Conservation (phyloP, 805 yeast genomes). For the Candida gorgasii region DNA sequence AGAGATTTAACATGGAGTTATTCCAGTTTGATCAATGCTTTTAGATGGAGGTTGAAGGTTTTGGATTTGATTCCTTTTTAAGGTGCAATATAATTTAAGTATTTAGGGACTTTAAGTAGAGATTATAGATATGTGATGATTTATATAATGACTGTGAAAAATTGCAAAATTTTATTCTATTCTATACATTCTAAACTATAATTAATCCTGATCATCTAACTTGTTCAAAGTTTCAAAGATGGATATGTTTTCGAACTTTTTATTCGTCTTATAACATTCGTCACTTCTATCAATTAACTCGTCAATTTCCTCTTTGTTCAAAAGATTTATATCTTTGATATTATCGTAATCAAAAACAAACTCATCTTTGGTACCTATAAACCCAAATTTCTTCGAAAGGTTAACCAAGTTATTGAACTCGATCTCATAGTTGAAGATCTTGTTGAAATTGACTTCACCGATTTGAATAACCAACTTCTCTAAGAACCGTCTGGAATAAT, state of each 20-base stretch:
- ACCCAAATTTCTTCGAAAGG: slow-evolving; percentile 20
- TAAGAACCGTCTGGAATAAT: slow-evolving; percentile 71
- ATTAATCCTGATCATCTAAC: slow-evolving; percentile 28
- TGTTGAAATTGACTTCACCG: slow-evolving; percentile 38
- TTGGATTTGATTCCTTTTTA: not conserved
- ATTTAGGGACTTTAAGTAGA: not conserved
- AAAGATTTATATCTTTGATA: slow-evolving; percentile 7
- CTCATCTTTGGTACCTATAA: slow-evolving; percentile 11
- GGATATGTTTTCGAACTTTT: slow-evolving; percentile 29
- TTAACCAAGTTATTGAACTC: slow-evolving; percentile 23
- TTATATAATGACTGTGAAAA: not conserved
- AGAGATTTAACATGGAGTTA: slow-evolving; percentile 88
- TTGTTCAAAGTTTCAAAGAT: slow-evolving; percentile 41
- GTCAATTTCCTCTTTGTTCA: slow-evolving; percentile 37
- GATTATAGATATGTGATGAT: slow-evolving; percentile 1
- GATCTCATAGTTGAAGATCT: slow-evolving; percentile 20
- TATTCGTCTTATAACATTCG: slow-evolving; percentile 26
- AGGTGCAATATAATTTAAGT: not conserved
- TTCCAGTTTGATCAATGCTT: slow-evolving; percentile 70
- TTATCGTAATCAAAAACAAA: slow-evolving; percentile 13
- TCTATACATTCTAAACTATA: not conserved
- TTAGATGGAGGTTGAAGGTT: slow-evolving; percentile 54
- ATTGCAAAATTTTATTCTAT: not conserved
- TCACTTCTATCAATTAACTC: slow-evolving; percentile 43
- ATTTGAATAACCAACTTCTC: slow-evolving; percentile 26